Base-by-base conservation (phyloP, 2,329 filamentous ascomycete species). In the Fusarium floridanum region DNA sequence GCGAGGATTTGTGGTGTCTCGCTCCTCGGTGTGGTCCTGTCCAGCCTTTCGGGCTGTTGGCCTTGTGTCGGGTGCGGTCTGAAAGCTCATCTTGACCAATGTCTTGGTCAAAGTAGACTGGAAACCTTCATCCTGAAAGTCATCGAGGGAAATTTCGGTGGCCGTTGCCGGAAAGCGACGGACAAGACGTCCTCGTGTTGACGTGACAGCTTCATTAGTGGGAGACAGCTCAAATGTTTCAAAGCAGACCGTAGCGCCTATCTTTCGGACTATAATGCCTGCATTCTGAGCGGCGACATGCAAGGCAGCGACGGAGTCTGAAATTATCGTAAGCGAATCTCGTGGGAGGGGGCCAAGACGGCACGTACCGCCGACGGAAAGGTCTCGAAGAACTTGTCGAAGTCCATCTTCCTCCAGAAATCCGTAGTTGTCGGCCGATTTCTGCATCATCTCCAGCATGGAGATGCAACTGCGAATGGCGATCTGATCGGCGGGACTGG, bases 1-100 rank as follows among this genome's bases (percentile, higher is more conserved):
- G 2, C 78, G 82, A 0, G 89, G 90, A 64, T 88, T 64, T 0
- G 77, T 80, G 0, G 88, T 87, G 20, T 91, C 88, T 4, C 88
- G 83, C 0, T 77, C 78, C 68, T 91, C 88, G 2, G 77, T 72
- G 8, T 83, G 76, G 0, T 68, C 5, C 2, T 80, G 53, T 0
- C 78, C 61, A 1, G 83, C 85, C 64, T 90, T 90, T 4, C 14
- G 14, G 71, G 80, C 68, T 6, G 57, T 75, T 0, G 70, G 63
- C 1, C 70, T 68, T 29, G 69, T 80, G 9, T 74, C 79, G 2
- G 66, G 17, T 0, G 76, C 76, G 0, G 32, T 8, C 27, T 84
- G 81, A 2, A 45, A 34, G 48, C 80, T 81, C 81, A 84, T 80
- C 27, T 74, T 81, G 5, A 74, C 73, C 4, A 84, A 16, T 0